phyloP scores from a whole-genome alignment of 2,329 filamentous ascomycete genomes.

The Ophiocordyceps camponoti-floridani region DNA sequence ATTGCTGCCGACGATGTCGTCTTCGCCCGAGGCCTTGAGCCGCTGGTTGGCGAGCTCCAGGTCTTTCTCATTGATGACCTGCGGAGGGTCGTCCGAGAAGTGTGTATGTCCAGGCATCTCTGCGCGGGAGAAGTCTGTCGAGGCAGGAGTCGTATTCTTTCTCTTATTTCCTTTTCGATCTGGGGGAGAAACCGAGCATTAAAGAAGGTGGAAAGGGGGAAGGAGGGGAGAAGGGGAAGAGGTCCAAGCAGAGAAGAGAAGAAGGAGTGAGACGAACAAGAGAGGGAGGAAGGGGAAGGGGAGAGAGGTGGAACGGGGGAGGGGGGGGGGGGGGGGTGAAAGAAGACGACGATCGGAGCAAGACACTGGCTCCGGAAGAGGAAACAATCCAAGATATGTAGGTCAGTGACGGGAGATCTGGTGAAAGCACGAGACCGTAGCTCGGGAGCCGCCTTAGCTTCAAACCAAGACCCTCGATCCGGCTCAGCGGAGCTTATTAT shows the following conservation, averaged over 20 bases:
- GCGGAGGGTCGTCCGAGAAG: constrained; percentile 17
- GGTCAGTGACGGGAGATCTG: no score
- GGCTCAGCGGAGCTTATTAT: no score
- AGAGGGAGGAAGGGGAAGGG: background rate
- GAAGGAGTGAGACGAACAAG: background rate
- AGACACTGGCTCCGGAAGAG: background rate
- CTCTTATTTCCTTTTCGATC: background rate
- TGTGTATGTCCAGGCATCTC: constrained; percentile 12
- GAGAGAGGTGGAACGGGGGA: background rate
- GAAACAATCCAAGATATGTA: background rate
- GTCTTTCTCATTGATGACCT: constrained; percentile 17
- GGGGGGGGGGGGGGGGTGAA: background rate
- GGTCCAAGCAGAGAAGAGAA: background rate
- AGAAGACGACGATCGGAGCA: background rate
- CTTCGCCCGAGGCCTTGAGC: constrained; percentile 13
- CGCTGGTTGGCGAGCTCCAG: constrained; percentile 17
- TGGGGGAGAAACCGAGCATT: background rate
- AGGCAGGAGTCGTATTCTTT: background rate
- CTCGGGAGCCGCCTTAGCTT: no score
- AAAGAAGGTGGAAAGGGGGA: background rate
- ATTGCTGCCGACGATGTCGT: background rate
- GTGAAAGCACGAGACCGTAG: no score
- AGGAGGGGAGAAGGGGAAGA: background rate
- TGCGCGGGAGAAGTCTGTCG: no score
- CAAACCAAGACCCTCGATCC: no score